Percentiles rank a stretch among this genome's conserved stretches.
These are phyloP conservation scores for Amesomyces nigricolor DNA, from an alignment of 2,329 filamentous ascomycete species.

Conservation along the genomic window DNA sequence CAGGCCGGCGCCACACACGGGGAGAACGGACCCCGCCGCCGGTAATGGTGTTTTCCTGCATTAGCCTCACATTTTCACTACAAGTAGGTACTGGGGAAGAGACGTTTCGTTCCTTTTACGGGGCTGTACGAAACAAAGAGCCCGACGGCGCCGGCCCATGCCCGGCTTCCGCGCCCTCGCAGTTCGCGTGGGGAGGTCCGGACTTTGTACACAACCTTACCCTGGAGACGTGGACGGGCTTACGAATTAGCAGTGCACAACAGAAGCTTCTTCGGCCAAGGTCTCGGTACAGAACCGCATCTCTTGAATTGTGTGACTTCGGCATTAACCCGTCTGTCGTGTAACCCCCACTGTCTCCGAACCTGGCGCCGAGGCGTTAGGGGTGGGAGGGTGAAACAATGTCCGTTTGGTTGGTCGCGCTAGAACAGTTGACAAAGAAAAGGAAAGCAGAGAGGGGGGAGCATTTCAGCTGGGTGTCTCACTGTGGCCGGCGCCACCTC, in stretches of 20 bases:
- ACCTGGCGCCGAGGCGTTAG: not conserved
- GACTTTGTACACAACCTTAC: not conserved
- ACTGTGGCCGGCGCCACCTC: not conserved
- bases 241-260: not conserved
- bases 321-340: not conserved
- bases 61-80: too few species aligned
- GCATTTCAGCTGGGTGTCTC: not conserved
- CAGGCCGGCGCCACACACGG: too few species aligned
- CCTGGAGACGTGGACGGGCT: not conserved
- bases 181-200: constrained; percentile 9
- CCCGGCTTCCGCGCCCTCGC: not conserved
- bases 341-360: not conserved
- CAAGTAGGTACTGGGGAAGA: not conserved
- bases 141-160: too few species aligned
- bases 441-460: not conserved
- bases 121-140: too few species aligned
- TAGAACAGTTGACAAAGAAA: not conserved
- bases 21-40: too few species aligned
- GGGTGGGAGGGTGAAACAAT: not conserved
- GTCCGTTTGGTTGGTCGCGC: not conserved
- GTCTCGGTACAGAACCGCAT: not conserved
- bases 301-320: not conserved
- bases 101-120: not conserved
- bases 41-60: too few species aligned
- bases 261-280: not conserved